Evolutionary conservation across 441 rosid genomes (phyloP).

Genomic region (Hypseocharis bilobata): DNA sequence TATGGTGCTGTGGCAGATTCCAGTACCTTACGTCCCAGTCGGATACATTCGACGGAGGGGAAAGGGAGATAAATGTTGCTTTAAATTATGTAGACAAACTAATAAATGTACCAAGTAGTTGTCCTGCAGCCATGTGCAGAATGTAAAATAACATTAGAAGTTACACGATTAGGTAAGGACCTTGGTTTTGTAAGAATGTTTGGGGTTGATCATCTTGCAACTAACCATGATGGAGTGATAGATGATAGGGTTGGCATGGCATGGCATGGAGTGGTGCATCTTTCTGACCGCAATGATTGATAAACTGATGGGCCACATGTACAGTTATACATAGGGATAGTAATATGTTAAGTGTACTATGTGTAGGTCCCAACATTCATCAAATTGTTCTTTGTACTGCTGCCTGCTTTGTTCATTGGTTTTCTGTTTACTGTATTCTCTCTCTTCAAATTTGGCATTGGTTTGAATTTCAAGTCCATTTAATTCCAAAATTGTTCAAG

Average conservation of each 20-base stretch:
- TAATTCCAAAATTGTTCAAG: too few species aligned
- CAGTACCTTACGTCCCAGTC: conserved; percentile 15
- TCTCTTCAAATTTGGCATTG: too few species aligned
- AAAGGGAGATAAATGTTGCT: conserved; percentile 20
- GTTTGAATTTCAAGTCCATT: too few species aligned
- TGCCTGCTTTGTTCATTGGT: background rate
- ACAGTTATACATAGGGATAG: conserved; percentile 28
- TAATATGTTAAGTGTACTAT: conserved; percentile 21
- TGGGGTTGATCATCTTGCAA: conserved; percentile 10
- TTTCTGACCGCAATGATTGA: conserved; percentile 21
- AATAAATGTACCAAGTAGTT: conserved; percentile 25
- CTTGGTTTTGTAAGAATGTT: conserved; percentile 2
- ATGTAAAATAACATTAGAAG: conserved; percentile 35
- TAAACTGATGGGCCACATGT: conserved; percentile 30
- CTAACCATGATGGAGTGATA: conserved; percentile 17
- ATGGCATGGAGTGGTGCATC: conserved; percentile 22
- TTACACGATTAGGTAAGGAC: conserved; percentile 8
- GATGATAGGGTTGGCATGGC: conserved; percentile 19
- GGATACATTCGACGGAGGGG: conserved; percentile 15
- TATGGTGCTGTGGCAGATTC: conserved; percentile 11
- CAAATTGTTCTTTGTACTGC: background rate
- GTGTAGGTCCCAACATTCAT: conserved; percentile 21
- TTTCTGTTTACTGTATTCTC: background rate
- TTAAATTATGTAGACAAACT: conserved; percentile 28
- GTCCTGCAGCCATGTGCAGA: conserved; percentile 17